Base-by-base conservation (phyloP, 2,329 filamentous ascomycete species). In the Pyrenochaeta sp. region DNA sequence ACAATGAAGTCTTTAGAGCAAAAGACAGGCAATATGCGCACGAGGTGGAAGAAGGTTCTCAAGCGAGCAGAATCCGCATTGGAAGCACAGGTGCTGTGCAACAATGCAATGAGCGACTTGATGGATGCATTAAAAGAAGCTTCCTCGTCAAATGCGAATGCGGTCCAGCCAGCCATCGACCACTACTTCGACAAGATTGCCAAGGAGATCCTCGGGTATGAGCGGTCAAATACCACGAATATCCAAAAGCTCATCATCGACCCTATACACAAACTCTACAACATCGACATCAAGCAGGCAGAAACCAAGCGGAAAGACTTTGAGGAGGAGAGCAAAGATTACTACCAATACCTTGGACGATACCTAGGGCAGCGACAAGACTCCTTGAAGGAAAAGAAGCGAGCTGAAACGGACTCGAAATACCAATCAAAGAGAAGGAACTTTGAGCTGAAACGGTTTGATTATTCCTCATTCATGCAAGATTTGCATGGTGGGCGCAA, bases 401-500 rank as follows among this genome's bases (percentile, higher is more conserved):
- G 95, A 58, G 90, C 86, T 35, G 92, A 97, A 67, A 97, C 92
- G 66, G 95, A 99, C 75, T 90, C 91, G 29, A 99, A 99, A 72
- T 99, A 98, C 72, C 94, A 98, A 74, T 87, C 85, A 40, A 98
- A 98, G 79, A 87, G 93, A 62, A 88, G 91, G 39, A 97, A 92
- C 64, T 99, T 99, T 69, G 95, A 99, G 79, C 83, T 99, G 51
- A 97, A 96, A 79, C 89, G 96, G 9, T 99, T 99, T 69, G 96
- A 99, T 76, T 99, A 99, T 75, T 98, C 94, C 2, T 97, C 92
- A 12, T 99, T 98, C 72, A 96, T 99, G 91, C 94, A 98, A 69
- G 95, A 99, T 79, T 83, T 99, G n/a, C 95, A 98, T 60, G 95
- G 95, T 27, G 95, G 95, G n/a, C 89, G 95, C 58, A 99, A 98